Conservation (phyloP, 495 filamentous ascomycete species). For the Penicillium chermesinum region DNA sequence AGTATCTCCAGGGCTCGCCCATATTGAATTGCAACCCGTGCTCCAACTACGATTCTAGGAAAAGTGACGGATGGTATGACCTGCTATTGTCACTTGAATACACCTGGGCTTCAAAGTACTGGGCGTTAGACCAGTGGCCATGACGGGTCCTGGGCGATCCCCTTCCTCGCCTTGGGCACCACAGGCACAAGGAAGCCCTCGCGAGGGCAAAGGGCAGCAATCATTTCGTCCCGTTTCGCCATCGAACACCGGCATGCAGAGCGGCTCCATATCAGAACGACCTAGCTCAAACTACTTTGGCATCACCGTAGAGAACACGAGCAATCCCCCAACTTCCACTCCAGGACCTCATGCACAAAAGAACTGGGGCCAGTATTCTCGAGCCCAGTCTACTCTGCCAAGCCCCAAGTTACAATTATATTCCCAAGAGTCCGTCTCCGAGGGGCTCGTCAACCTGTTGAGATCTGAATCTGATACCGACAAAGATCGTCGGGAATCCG, state of each 20-base stretch:
- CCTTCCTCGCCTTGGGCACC: constrained; percentile 44
- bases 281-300: constrained; percentile 82
- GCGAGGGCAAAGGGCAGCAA: constrained; percentile 14
- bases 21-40: too few relatives aligned
- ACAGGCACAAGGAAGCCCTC: constrained; percentile 25
- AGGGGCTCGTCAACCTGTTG: constrained; percentile 59
- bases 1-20: not conserved
- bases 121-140: constrained; percentile 27
- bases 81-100: constrained; percentile 4
- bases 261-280: constrained; percentile 36
- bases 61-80: constrained; percentile 10
- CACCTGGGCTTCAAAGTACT: constrained; percentile 7
- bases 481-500: constrained; percentile 19
- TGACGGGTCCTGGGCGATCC: constrained; percentile 43
- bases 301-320: constrained; percentile 55
- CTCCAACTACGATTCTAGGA: not conserved
- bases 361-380: constrained; percentile 68
- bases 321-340: constrained; percentile 56
- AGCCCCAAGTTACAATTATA: constrained; percentile 65
- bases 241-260: constrained; percentile 38
- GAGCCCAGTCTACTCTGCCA: constrained; percentile 59
- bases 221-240: constrained; percentile 32
- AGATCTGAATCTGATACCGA: constrained; percentile 22
- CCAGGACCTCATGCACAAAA: constrained; percentile 51
- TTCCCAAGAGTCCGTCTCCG: constrained; percentile 71